Conservation (phyloP, 208 protist genomes). For the Sergeia podlipaevii region DNA sequence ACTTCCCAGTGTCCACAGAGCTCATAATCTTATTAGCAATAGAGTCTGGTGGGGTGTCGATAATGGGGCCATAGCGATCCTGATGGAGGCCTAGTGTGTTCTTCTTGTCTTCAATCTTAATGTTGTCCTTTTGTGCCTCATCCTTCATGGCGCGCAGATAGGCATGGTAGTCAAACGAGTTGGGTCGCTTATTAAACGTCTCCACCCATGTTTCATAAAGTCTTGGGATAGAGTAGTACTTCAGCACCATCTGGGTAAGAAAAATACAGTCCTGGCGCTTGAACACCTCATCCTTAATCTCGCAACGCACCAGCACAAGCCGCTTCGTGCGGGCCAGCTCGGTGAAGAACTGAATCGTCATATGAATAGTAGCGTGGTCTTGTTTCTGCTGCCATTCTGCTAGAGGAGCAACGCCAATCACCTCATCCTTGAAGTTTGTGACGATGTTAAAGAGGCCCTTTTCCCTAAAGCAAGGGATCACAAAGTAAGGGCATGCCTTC, state of each 20-base stretch:
- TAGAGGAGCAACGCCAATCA: constrained; percentile 82
- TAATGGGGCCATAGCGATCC: constrained; percentile 82
- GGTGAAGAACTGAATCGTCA: constrained; percentile 94
- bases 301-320: constrained; percentile 87
- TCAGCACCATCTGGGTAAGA: constrained; percentile 87
- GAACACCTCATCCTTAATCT: constrained; percentile 91
- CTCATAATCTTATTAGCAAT: constrained; percentile 68
- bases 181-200: constrained; percentile 85
- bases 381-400: constrained; percentile 90
- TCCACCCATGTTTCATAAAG: constrained; percentile 88
- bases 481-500: constrained; percentile 83
- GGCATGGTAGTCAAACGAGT: constrained; percentile 85
- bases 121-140: constrained; percentile 80
- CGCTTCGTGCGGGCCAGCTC: constrained; percentile 81
- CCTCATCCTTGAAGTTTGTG: constrained; percentile 87
- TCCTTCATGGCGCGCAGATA: constrained; percentile 90
- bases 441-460: constrained; percentile 92
- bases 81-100: constrained; percentile 26
- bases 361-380: constrained; percentile 79
- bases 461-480: constrained; percentile 87
- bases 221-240: constrained; percentile 85
- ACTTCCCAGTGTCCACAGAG: constrained; percentile 41
- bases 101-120: constrained; percentile 89
- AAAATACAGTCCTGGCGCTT: constrained; percentile 87
- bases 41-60: constrained; percentile 77